Base-by-base conservation (phyloP, 805 yeast genomes). In the Metschnikowia orientalis region DNA sequence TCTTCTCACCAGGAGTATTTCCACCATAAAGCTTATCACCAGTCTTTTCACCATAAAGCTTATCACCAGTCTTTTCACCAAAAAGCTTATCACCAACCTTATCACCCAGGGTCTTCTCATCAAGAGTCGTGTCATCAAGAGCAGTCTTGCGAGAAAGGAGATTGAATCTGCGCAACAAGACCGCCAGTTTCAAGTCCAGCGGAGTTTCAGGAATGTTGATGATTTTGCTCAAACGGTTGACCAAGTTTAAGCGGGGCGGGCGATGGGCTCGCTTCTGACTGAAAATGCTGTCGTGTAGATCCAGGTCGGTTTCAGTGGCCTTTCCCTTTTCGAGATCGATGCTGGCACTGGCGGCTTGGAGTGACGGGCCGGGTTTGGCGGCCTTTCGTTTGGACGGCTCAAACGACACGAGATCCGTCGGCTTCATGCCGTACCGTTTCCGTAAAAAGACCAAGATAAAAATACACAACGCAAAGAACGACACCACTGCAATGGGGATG, bases 131-230 rank as follows among this genome's bases (percentile, higher is more conserved):
- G n/a, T n/a, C n/a, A n/a, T n/a, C n/a, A n/a, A n/a, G n/a, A 8
- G 21, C 23, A 12, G 29, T 23, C 8, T 50, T 52, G 18, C 42
- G 40, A 4, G 42, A 26, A 27, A 57, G 50, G 24, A 44, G 32
- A 27, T 63, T 52, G 49, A 63, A 63, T 30, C 57, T 43, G 28
- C 56, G 57, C 35, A 62, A 48, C 25, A 57, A 46, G 22, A 59
- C 30, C 0, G 70, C 68, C 5, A 66, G 56, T 32, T 50, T 34
- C 30, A 45, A 37, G 11, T 42, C 43, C 14, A 34, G 14, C 4
- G 50, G 50, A n/a, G 41, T 37, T 18, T 53, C 57, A 5, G 47
- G 48, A 14, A 51, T 40, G 28, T 50, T 45, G 24, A 52, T 44
- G 14, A 46, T 47, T 26, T 44, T 45, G 40, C 63, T 57, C 16